phyloP scores from a whole-genome alignment of 2,329 filamentous ascomycete genomes.

The Periconia sp. region DNA sequence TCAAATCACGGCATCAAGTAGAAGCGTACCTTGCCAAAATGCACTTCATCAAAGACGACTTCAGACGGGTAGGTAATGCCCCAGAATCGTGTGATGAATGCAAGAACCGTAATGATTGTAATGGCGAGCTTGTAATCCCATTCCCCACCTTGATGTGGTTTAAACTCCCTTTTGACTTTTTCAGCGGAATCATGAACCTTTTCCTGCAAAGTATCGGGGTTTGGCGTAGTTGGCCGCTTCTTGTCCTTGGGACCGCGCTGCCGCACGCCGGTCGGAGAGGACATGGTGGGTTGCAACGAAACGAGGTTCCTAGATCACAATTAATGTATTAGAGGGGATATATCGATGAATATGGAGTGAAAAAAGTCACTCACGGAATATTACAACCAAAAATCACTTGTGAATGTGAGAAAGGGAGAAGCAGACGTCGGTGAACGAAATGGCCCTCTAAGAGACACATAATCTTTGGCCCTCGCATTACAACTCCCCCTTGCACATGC shows the following conservation, averaged over 20 bases:
- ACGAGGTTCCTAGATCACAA: slow-evolving; percentile 27
- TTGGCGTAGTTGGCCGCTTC: slow-evolving; percentile 41
- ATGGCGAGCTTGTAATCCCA: slow-evolving; percentile 84
- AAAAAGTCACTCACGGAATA: slow-evolving; percentile 22
- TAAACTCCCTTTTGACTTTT: slow-evolving; percentile 37
- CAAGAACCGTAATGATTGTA: slow-evolving; percentile 74
- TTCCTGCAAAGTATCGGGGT: slow-evolving; percentile 26
- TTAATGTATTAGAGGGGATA: slow-evolving; percentile 14
- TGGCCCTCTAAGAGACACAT: slow-evolving; percentile 12
- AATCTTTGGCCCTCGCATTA: slow-evolving; percentile 8
- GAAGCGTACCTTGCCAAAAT: slow-evolving; percentile 89
- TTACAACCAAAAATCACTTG: slow-evolving; percentile 15
- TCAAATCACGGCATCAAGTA: background rate
- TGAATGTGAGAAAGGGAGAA: slow-evolving; percentile 19
- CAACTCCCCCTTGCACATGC: slow-evolving; percentile 5
- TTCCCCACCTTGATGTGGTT: slow-evolving; percentile 57
- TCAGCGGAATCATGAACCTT: slow-evolving; percentile 24
- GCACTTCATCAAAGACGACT: slow-evolving; percentile 98
- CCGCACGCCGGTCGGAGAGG: slow-evolving; percentile 41
- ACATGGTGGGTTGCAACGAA: slow-evolving; percentile 34
- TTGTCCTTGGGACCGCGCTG: slow-evolving; percentile 43
- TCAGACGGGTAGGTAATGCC: slow-evolving; percentile 93
- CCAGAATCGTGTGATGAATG: slow-evolving; percentile 92
- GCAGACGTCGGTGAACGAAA: slow-evolving; percentile 17
- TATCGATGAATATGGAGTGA: background rate